A percentile compares a stretch with the other conserved stretches of the same genome.
Evolutionary conservation across 352 stramenopile genomes (phyloP).

Genomic region (Pythium volutum): DNA sequence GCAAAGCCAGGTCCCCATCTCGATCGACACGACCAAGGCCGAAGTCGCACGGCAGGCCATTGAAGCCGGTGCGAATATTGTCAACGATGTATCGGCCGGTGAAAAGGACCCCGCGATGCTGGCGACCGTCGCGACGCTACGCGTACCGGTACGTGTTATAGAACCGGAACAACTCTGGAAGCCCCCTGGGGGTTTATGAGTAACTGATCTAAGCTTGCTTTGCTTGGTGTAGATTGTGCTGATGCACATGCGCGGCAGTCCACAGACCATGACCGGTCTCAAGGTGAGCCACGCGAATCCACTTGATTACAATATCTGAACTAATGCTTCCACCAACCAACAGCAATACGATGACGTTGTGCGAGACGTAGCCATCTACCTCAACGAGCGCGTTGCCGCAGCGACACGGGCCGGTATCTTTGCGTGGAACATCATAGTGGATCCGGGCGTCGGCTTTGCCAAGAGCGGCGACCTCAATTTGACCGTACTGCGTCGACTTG

Average conservation of each 20-base stretch:
- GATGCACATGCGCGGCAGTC: conserved; percentile 98
- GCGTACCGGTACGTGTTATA: conserved; percentile 63
- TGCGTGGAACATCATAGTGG: conserved; percentile 94
- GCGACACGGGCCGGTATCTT: conserved; percentile 88
- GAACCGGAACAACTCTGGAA: background rate
- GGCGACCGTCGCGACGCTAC: conserved; percentile 68
- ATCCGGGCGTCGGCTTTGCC: conserved; percentile 98
- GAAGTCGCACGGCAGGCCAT: conserved; percentile 89
- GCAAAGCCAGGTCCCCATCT: conserved; percentile 85
- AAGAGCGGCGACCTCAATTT: conserved; percentile 93
- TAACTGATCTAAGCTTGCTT: no score
- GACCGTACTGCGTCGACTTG: conserved; percentile 81
- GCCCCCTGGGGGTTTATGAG: no score
- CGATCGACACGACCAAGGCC: conserved; percentile 96
- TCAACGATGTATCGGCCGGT: conserved; percentile 98
- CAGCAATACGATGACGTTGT: conserved; percentile 91
- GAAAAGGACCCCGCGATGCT: conserved; percentile 93
- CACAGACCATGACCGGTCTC: conserved; percentile 93
- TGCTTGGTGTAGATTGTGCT: conserved; percentile 76
- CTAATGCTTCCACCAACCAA: background rate
- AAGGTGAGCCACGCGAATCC: conserved; percentile 36
- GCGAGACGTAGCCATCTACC: conserved; percentile 72
- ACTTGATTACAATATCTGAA: background rate
- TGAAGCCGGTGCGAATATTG: conserved; percentile 91
- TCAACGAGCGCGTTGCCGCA: conserved; percentile 67